Base-by-base conservation (phyloP, 2,329 filamentous ascomycete genomes). In the Neonectria neomacrospora region DNA sequence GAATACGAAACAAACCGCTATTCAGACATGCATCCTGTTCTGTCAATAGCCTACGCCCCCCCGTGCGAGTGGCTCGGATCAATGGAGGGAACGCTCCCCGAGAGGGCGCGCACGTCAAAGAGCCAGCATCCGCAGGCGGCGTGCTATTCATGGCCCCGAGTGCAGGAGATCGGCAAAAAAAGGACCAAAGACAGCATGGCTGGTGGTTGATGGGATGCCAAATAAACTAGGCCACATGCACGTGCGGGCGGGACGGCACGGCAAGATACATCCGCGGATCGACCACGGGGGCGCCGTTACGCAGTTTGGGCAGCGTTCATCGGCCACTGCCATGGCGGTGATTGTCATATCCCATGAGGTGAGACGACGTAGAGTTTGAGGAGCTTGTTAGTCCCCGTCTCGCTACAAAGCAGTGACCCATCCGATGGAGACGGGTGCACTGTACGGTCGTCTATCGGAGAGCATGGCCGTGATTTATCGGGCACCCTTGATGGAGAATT, bases 231-330 rank as follows among this genome's bases (percentile, higher is more conserved):
- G n/a, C n/a, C n/a, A n/a, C n/a, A 30, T 30, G 10, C 18, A 16
- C 45, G 45, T 30, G 45, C 26, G 45, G 53, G 55, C 37, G 47
- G 55, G 20, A 51, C 55, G 55, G 47, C 55, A 32, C 55, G 55
- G 55, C 37, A 58, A 18, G 23, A 34, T 50, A 23, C 20, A 12
- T 23, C 42, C 11, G 11, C 22, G 42, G 42, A 26, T 45, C 12
- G 18, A 14, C 23, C 42, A 22, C 20, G 20, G 42, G 42, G 42
- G 11, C 20, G 42, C 22, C 20, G 22, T n/a, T 5, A 23, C 18
- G 22, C 12, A 14, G 3, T 23, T 11, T n/a, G n/a, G 34, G 34
- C 34, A 37, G 34, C 14, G 16, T 37, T 14, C 3, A 16, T 20
- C 20, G 11, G 8, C 41, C 20, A 14, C 12, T 14, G 42, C 20